Conservation (phyloP, 2,329 filamentous ascomycete species). For the Pyricularia sp. region DNA sequence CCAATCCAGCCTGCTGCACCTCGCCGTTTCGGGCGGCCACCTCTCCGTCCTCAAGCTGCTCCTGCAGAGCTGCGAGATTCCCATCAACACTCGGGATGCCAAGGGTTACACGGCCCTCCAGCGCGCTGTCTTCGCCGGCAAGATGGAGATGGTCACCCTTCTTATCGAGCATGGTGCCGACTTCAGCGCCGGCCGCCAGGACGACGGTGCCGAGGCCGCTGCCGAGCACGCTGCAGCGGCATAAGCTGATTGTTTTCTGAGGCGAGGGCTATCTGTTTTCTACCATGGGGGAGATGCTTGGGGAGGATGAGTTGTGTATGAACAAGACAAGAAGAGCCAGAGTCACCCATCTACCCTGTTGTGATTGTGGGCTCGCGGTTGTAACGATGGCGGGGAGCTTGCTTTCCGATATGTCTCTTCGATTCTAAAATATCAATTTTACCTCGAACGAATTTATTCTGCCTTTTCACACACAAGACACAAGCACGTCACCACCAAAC, state of each 20-base stretch:
- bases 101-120: conserved; percentile 5
- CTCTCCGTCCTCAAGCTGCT: conserved; percentile 5
- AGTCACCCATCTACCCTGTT: neutral
- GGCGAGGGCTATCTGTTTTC: neutral
- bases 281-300: neutral
- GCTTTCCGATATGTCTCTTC: neutral
- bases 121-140: conserved; percentile 5
- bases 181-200: conserved; percentile 5
- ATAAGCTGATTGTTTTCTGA: neutral
- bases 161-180: conserved; percentile 5
- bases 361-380: neutral
- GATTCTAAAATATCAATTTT: neutral
- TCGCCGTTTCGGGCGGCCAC: conserved; percentile 5
- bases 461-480: neutral
- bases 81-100: conserved; percentile 4
- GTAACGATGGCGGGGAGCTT: neutral
- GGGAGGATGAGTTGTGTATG: neutral
- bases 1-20: conserved; percentile 4
- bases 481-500: neutral
- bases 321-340: neutral
- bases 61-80: conserved; percentile 6
- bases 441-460: neutral
- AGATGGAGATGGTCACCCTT: conserved; percentile 6
- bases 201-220: neutral
- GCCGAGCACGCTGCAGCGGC: neutral